Conservation (phyloP, 2,329 filamentous ascomycete species). For the Taxawa tesnikishii region DNA sequence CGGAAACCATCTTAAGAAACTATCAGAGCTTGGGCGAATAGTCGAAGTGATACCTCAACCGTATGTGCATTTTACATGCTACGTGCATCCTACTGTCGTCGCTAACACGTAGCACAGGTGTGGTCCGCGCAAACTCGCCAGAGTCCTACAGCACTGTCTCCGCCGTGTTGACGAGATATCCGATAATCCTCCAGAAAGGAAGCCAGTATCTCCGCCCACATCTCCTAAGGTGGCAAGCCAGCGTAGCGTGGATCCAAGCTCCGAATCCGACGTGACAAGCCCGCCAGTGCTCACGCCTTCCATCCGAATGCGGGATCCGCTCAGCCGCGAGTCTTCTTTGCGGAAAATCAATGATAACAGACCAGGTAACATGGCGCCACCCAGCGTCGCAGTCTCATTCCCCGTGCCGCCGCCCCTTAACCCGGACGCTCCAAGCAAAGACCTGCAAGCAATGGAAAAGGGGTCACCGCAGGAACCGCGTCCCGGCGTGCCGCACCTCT, state of each 20-base stretch:
- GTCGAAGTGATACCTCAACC: constrained; percentile 6
- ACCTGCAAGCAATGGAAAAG: neutral
- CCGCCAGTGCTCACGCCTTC: neutral
- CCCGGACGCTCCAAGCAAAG: neutral
- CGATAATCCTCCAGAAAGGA: neutral
- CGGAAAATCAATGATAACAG: too few relatives aligned
- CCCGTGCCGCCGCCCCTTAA: constrained; percentile 5
- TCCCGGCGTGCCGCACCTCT: constrained; percentile 5
- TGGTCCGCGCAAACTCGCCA: constrained; percentile 7
- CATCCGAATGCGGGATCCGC: neutral
- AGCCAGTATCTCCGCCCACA: neutral
- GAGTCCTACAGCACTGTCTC: constrained; percentile 3
- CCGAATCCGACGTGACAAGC: neutral
- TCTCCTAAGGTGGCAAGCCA: neutral
- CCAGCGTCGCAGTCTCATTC: constrained; percentile 4
- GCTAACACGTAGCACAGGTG: constrained; percentile 1
- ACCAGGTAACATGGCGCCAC: neutral
- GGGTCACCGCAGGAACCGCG: too few relatives aligned
- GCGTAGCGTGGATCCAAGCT: neutral
- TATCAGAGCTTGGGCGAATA: constrained; percentile 6
- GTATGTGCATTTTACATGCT: neutral
- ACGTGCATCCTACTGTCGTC: too few relatives aligned
- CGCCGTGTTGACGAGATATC: constrained; percentile 2
- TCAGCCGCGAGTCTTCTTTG: neutral
- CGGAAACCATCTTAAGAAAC: constrained; percentile 3